phyloP scores from a whole-genome alignment of 345 rosid species.

The Trapa bicornis region DNA sequence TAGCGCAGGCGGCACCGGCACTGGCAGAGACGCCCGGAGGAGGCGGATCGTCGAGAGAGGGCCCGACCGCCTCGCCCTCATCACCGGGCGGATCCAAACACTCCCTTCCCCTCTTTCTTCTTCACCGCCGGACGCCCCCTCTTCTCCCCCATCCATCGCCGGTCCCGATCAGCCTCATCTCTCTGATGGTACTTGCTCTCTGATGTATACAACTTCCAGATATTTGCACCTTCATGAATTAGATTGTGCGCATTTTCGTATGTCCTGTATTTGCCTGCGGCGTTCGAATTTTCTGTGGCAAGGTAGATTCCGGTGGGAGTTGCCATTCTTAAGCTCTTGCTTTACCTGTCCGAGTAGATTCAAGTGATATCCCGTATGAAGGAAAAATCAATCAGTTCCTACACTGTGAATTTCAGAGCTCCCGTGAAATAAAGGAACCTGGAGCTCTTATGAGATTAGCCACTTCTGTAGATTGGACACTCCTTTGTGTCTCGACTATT shows the following conservation, averaged over 20 bases:
- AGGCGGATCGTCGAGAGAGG: constrained; percentile 63
- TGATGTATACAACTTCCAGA: background rate
- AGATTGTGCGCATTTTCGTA: background rate
- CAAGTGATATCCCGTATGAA: background rate
- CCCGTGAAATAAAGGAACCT: background rate
- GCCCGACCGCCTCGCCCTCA: constrained; percentile 73
- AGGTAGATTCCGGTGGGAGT: background rate
- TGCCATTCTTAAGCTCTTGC: background rate
- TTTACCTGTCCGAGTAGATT: background rate
- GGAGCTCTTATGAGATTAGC: background rate
- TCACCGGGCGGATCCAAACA: constrained; percentile 43
- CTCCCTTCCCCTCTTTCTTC: constrained; percentile 23
- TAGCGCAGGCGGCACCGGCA: constrained; percentile 32
- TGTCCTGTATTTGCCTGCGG: too few relatives aligned
- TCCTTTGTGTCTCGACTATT: background rate
- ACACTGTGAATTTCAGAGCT: background rate
- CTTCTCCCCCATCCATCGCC: constrained; percentile 9
- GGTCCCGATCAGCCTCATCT: constrained; percentile 3
- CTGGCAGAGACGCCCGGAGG: constrained; percentile 63
- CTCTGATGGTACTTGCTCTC: constrained; percentile 18
- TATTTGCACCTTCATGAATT: background rate
- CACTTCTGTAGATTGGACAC: background rate
- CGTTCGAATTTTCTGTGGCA: too few relatives aligned
- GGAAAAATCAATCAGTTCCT: background rate
- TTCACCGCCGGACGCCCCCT: constrained; percentile 12